A percentile compares a stretch with the other conserved stretches of the same genome.
Evolutionary conservation across 495 filamentous ascomycete genomes (phyloP).

Genomic region (Penicilliopsis zonata): DNA sequence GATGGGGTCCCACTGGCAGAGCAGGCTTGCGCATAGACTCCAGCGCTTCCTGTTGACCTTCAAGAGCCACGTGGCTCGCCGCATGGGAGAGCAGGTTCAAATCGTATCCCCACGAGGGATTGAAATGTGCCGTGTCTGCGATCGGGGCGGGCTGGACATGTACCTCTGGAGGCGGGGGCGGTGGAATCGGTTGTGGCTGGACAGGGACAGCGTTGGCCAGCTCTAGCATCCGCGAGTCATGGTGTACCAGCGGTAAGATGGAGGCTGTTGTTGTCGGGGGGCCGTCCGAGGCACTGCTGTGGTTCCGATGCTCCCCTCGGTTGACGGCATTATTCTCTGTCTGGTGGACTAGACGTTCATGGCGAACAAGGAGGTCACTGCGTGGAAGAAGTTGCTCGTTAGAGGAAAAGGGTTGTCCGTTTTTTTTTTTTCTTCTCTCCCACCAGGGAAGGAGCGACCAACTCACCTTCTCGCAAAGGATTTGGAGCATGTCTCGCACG

Average conservation of each 20-base stretch:
- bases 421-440: constrained; percentile 4
- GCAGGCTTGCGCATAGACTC: constrained; percentile 30
- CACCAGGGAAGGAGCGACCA: constrained; percentile 1
- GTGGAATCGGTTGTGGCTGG: constrained; percentile 26
- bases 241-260: constrained; percentile 26
- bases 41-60: constrained; percentile 33
- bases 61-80: constrained; percentile 37
- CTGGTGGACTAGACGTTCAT: constrained; percentile 63
- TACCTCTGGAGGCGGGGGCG: constrained; percentile 24
- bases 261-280: constrained; percentile 25
- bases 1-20: constrained; percentile 17
- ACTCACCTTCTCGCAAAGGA: constrained; percentile 39
- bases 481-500: constrained; percentile 39
- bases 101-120: constrained; percentile 40
- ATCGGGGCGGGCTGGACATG: constrained; percentile 30
- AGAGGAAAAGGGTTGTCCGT: constrained; percentile 9
- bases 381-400: constrained; percentile 17
- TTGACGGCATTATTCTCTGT: constrained; percentile 37
- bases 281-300: constrained; percentile 20
- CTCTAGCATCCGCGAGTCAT: constrained; percentile 37
- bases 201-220: constrained; percentile 32
- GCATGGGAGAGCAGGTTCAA: constrained; percentile 38
- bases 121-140: constrained; percentile 33
- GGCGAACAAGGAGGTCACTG: constrained; percentile 59
- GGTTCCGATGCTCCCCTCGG: constrained; percentile 28